These are phyloP conservation scores for Ammopiptanthus mongolicus DNA, from an alignment of 306 rosid species.

Conservation along the genomic window DNA sequence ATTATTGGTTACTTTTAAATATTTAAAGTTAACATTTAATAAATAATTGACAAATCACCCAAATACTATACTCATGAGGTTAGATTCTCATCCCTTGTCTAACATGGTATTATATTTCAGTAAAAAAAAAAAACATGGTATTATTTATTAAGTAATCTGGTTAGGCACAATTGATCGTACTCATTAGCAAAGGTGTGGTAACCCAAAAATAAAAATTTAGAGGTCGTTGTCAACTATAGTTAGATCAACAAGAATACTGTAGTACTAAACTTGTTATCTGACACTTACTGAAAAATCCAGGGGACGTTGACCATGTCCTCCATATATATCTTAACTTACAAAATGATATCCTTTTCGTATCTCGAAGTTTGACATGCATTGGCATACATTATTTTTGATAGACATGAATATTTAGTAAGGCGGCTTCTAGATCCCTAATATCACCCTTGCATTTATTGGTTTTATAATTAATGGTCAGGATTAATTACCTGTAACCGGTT, in stretches of 20 bases:
- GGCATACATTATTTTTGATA: neutral
- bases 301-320: neutral
- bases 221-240: neutral
- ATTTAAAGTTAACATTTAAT: too few relatives aligned
- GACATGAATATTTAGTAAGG: neutral
- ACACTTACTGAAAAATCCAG: neutral
- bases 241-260: slow-evolving; percentile 10
- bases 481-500: too few relatives aligned
- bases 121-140: too few relatives aligned
- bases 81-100: neutral
- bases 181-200: neutral
- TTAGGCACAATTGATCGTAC: neutral
- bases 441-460: too few relatives aligned
- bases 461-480: too few relatives aligned
- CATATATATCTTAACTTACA: neutral
- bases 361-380: neutral
- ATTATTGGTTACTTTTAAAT: too few relatives aligned
- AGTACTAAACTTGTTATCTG: neutral
- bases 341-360: neutral
- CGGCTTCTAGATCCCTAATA: too few relatives aligned
- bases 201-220: neutral
- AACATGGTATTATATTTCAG: neutral
- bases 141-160: neutral
- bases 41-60: too few relatives aligned
- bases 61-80: too few relatives aligned